These are phyloP conservation scores for Bidens hawaiensis DNA, from an alignment of 140 eudicot species.

Conservation along the genomic window DNA sequence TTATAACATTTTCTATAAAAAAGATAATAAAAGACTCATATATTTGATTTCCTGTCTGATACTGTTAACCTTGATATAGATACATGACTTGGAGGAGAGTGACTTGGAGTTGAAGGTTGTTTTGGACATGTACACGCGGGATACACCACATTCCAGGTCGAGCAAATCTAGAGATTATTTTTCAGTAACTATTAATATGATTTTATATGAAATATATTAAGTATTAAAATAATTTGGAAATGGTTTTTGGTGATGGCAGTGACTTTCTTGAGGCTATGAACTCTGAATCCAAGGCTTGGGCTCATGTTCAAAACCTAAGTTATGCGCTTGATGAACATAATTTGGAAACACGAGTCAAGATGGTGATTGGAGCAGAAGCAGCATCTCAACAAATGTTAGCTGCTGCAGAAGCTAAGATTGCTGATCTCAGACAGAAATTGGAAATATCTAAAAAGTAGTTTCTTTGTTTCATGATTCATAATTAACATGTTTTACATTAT, in stretches of 20 bases:
- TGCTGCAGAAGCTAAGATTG: conserved; percentile 96
- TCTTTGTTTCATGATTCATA: conserved; percentile 5
- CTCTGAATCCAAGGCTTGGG: conserved; percentile 84
- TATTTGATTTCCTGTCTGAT: conserved; percentile 15
- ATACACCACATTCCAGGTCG: conserved; percentile 68
- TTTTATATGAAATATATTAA: not conserved
- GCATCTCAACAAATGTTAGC: conserved; percentile 81
- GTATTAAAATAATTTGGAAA: not conserved
- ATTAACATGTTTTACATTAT: not conserved
- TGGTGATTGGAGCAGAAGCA: conserved; percentile 95
- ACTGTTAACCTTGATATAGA: conserved; percentile 45
- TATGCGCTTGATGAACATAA: conserved; percentile 76
- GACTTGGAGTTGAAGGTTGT: conserved; percentile 64
- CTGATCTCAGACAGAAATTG: conserved; percentile 71
- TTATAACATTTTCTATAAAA: too few species aligned
- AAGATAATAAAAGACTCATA: not conserved
- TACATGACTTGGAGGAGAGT: conserved; percentile 63
- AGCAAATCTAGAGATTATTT: conserved; percentile 13
- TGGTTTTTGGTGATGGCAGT: conserved; percentile 36
- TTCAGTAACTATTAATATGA: not conserved
- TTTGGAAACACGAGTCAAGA: conserved; percentile 76
- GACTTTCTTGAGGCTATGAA: conserved; percentile 74
- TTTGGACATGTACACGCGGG: conserved; percentile 69
- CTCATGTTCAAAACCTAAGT: conserved; percentile 67
- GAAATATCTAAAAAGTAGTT: conserved; percentile 70